Evolutionary conservation across 2,329 filamentous ascomycete species (phyloP), one percentile per base, ranked within the genome.

Genomic region (Rutstroemia sydowiana): DNA sequence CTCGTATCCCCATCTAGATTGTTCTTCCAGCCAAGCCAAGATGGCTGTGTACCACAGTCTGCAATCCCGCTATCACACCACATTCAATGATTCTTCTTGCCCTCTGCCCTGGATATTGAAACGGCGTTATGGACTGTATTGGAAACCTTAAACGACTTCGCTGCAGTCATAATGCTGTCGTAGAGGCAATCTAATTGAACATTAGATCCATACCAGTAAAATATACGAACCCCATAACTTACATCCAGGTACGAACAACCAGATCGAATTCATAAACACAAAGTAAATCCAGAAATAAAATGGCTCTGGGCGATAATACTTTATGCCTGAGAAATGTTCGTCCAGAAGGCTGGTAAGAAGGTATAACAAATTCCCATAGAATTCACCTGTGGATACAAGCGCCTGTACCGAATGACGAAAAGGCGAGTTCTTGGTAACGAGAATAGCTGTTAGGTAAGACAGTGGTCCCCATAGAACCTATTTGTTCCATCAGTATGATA

Each of bases 241-340:
- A 82, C 79, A 61, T 2, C 70, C 59, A 5, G 81, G 81, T 21
- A 83, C 71, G 1, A 81, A 58, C 1, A 71, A 75, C 81, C 81
- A 85, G 0, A 80, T 78, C 14, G 73, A 62, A 60, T 85, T 85
- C 64, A 82, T 76, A 2, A 75, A 76, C 5, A 79, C 69, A 55
- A 81, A 84, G 59, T 84, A 85, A 16, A 78, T 69, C 80, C 80
- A 84, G 59, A 77, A 82, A 59, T 85, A 85, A 28, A 78, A 63
- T 20, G 71, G 67, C 66, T 84, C 81, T 1, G 81, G 81, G 21
- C 81, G 73, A 58, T 76, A 80, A 60, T 80, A 77, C 18, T 69
- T 69, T 20, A 71, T 65, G 3, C 73, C 76, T 13, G 65, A 67
- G 54, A 72, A 66, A 31, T 66, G 68, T 52, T 71, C 65, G 54